A percentile compares a stretch with the other conserved stretches of the same genome.
Conservation (phyloP, 371 early-diverging fungal species). For the Saksenaea vasiformis region DNA sequence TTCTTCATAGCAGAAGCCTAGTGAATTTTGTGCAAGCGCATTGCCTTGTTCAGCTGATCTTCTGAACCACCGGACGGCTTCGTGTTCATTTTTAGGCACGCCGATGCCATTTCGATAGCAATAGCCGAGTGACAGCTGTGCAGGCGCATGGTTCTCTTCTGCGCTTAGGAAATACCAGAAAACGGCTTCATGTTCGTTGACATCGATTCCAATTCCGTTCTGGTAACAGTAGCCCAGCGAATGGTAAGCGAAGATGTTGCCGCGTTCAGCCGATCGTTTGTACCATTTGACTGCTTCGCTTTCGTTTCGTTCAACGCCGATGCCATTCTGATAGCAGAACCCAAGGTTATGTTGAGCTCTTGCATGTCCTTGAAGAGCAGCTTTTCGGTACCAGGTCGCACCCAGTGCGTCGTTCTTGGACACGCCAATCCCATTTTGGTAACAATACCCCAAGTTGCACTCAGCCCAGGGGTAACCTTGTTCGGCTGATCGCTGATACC, state of each 20-base stretch:
- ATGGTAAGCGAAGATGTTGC: conserved; percentile 80
- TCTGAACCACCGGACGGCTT: conserved; percentile 72
- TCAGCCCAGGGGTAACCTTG: conserved; percentile 61
- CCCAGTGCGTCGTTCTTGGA: conserved; percentile 61
- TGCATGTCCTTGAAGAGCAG: conserved; percentile 79
- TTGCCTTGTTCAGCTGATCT: conserved; percentile 71
- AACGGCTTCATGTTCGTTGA: conserved; percentile 67
- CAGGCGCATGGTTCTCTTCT: conserved; percentile 64
- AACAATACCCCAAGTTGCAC: conserved; percentile 83
- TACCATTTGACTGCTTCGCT: conserved; percentile 73
- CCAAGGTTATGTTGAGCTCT: conserved; percentile 87
- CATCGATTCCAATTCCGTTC: conserved; percentile 80
- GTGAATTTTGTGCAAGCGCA: conserved; percentile 78
- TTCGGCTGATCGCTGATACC: conserved; percentile 77
- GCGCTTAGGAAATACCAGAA: conserved; percentile 70
- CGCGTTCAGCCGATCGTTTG: conserved; percentile 72
- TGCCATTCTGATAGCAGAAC: conserved; percentile 83
- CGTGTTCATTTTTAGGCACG: conserved; percentile 62
- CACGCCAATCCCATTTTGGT: conserved; percentile 84
- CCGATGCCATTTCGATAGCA: conserved; percentile 80
- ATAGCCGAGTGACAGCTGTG: conserved; percentile 83
- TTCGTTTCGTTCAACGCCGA: conserved; percentile 68
- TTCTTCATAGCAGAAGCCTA: conserved; percentile 82
- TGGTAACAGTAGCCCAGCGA: conserved; percentile 91
- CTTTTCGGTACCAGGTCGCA: conserved; percentile 80